Percentiles rank a stretch among this genome's conserved stretches.
Evolutionary conservation across 2,329 filamentous ascomycete genomes (phyloP).

Genomic region (Aulographum hederae): DNA sequence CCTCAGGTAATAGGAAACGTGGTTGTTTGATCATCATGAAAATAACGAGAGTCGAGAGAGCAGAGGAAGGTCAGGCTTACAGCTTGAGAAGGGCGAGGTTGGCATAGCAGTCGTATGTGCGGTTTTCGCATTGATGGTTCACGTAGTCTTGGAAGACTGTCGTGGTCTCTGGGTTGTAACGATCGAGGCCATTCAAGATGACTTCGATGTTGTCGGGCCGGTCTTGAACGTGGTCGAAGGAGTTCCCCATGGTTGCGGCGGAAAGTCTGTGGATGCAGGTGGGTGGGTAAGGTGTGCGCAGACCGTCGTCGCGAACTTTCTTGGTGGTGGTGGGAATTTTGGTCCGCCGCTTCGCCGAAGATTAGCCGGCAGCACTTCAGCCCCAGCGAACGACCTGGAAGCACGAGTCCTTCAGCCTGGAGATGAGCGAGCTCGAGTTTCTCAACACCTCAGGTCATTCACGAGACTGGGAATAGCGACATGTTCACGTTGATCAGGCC

Average conservation of each 20-base stretch:
- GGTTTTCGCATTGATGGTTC: conserved; percentile 81
- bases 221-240: conserved; percentile 78
- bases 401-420: too few species aligned
- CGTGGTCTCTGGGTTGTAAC: conserved; percentile 97
- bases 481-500: too few species aligned
- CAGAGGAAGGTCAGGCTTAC: conserved; percentile 41
- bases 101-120: conserved; percentile 89
- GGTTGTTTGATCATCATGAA: conserved; percentile 54
- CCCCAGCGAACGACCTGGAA: too few species aligned
- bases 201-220: conserved; percentile 78
- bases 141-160: conserved; percentile 88
- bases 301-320: too few species aligned
- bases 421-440: too few species aligned
- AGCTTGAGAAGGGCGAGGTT: conserved; percentile 93
- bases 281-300: too few species aligned
- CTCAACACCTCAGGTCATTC: too few species aligned
- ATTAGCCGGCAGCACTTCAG: too few species aligned
- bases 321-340: too few species aligned
- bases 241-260: conserved; percentile 26
- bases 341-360: too few species aligned
- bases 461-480: too few species aligned
- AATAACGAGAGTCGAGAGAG: conserved; percentile 8
- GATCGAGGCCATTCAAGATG: conserved; percentile 93
- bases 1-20: conserved; percentile 99
- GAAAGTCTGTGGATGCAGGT: too few species aligned